Evolutionary conservation across 106 monocot genomes (phyloP).

Genomic region (Phalaenopsis equestris): DNA sequence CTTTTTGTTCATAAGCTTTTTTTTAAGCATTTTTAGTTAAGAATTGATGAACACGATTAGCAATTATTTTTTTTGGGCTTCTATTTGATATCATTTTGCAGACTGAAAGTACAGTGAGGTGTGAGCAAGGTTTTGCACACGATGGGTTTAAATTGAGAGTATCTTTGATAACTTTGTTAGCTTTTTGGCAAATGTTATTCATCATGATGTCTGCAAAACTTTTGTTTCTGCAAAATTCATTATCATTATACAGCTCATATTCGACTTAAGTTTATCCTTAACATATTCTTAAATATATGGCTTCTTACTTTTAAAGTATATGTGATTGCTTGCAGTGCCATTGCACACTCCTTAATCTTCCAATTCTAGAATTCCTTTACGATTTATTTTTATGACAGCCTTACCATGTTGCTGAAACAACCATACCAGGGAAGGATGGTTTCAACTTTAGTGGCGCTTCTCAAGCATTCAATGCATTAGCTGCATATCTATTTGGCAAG

Average conservation of each 20-base stretch:
- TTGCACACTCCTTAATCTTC: neutral
- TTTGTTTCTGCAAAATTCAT: too few relatives aligned
- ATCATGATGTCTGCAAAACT: too few relatives aligned
- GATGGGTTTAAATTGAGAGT: too few relatives aligned
- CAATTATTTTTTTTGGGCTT: neutral
- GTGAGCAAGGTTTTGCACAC: too few relatives aligned
- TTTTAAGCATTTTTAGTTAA: neutral
- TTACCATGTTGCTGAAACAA: conserved; percentile 78
- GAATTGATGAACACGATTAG: neutral
- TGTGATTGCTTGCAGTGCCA: neutral
- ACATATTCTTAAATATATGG: too few relatives aligned
- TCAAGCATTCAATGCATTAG: conserved; percentile 73
- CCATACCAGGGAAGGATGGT: conserved; percentile 66
- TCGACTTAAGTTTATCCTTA: too few relatives aligned
- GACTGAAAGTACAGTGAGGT: too few relatives aligned
- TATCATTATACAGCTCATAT: too few relatives aligned
- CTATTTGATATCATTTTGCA: too few relatives aligned
- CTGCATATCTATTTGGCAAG: conserved; percentile 86
- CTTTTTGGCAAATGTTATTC: too few relatives aligned
- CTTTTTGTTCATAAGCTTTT: neutral
- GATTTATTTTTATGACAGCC: conserved; percentile 27
- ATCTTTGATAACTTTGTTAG: too few relatives aligned
- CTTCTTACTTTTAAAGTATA: neutral
- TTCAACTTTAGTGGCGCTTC: conserved; percentile 57
- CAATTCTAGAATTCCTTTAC: neutral